Evolutionary conservation across 1,284 basidiomycete genomes (phyloP), one percentile per base, ranked within the genome.

Genomic region (Anthracocystis walkeri): DNA sequence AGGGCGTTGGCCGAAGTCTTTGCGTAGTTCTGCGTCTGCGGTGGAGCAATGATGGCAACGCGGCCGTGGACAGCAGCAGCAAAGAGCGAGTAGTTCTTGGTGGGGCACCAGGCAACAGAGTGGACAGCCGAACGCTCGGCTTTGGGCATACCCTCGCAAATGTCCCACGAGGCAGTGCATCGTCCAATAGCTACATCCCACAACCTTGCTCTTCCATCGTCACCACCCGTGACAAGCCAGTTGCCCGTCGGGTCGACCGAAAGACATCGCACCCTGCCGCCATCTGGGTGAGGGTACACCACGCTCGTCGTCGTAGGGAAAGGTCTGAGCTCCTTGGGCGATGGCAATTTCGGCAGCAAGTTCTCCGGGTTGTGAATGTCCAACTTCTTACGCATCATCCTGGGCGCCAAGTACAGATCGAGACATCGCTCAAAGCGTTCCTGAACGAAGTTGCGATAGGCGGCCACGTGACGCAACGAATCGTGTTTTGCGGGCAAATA

Each of bases 121-220:
- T 93, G 92, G 65, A 99, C 89, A 0, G 89, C 85, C 12, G 79
- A 77, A 18, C 80, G 76, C 20, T 84, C 83, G 14, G 59, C 62
- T 23, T 69, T 69, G 21, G 81, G 63, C 33, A 80, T 27, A 7
- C 78, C 78, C 21, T 67, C 71, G 44, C 75, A 79, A 75, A 97
- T 90, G 80, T 90, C 90, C 95, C 95, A 99, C 77, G 90, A 89
- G 86, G 92, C 93, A 18, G 96, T 90, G 85, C 95, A 94, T 68
- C 93, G 89, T 8, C 96, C 97, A 49, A 97, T 91, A 42, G 91
- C 91, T n/a, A 92, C 90, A 85, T 99, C 97, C 95, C 95, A 99
- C 51, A 99, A 86, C 70, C 92, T 90, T 14, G 97, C 92, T 27
- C 90, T 86, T 7, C 97, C 97, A 77, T 90, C 90, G 83, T 99